Evolutionary conservation across 2,329 filamentous ascomycete genomes (phyloP), one percentile per base, ranked within the genome.

Genomic region (Colletotrichum lindemuthianum): DNA sequence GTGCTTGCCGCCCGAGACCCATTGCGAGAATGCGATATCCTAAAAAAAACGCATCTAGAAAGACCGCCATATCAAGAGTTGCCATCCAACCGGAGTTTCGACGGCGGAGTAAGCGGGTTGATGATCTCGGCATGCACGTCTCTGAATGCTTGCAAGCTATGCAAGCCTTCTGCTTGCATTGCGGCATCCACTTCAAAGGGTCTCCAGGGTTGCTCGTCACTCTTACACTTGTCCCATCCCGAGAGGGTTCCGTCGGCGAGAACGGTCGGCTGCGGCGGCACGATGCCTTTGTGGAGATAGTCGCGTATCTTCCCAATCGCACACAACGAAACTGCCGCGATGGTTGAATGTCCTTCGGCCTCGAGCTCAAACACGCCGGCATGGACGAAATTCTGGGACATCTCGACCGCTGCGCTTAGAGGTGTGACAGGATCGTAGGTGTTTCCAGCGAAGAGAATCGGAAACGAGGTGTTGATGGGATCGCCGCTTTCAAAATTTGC

Each of bases 391-490:
- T 74, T 74, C 34, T 70, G 72, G 33, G 77, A 72, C 77, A 78
- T 79, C 16, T 74, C 73, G 24, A 81, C 74, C 1, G 81, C 84
- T 45, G 80, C 79, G 47, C 70, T 68, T 6, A 88, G 72, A 3
- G 86, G 86, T 0, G 87, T 89, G 15, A 89, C 86, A 1, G 86
- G 86, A 60, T 89, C 87, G 12, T 83, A 78, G 0, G 81, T 84
- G 69, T 85, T 88, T 40, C 82, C 83, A 11, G 88, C 74, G 70
- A 87, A 85, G 7, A 89, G 77, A 37, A 89, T 76, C 0, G 87
- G 87, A 67, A 85, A 80, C 6, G 79, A 76, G 6, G 82, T 86
- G 33, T 79, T 66, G 48, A 59, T 16, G 37, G 53, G 63, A 33
- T 59, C 43, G 11, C 53, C 33, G 45, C 44, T 50, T 75, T 65